Conservation (phyloP, 495 filamentous ascomycete species). For the Hypoxylon rickii region DNA sequence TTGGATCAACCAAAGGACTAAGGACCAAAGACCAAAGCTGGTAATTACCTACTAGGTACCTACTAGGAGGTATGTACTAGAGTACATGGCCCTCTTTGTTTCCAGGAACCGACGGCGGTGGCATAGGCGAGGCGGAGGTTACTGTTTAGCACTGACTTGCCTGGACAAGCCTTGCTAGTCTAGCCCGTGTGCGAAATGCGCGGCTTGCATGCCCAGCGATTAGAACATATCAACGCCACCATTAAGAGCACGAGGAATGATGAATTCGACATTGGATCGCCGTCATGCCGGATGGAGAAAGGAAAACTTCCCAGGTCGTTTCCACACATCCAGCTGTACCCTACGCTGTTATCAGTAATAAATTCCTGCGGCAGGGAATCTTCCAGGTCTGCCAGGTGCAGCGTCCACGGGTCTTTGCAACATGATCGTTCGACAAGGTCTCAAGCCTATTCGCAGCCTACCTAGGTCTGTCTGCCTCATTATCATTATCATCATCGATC, state of each 20-base stretch:
- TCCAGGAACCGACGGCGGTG: conserved; percentile 5
- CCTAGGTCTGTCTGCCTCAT: conserved; percentile 10
- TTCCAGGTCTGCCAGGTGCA: no score
- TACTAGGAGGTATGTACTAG: background rate
- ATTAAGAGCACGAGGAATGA: conserved; percentile 18
- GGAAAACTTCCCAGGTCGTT: conserved; percentile 13
- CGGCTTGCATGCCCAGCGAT: conserved; percentile 27
- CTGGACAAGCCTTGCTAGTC: conserved; percentile 21
- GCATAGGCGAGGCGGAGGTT: conserved; percentile 30
- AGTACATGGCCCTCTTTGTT: background rate
- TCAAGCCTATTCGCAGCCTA: conserved; percentile 9
- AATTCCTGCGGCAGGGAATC: no score
- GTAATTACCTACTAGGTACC: background rate
- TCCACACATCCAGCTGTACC: no score
- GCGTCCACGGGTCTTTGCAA: conserved; percentile 11
- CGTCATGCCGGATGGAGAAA: conserved; percentile 8
- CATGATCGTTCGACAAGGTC: conserved; percentile 13
- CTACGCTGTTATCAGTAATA: no score
- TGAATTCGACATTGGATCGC: conserved; percentile 21
- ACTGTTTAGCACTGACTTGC: conserved; percentile 20
- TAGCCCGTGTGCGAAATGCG: conserved; percentile 21
- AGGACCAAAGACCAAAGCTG: no score
- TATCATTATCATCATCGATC: background rate
- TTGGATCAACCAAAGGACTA: conserved; percentile 22
- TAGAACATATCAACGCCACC: conserved; percentile 26